Evolutionary conservation across 2,329 filamentous ascomycete genomes (phyloP), one percentile per base, ranked within the genome.

Genomic region (Arthroderma sp.): DNA sequence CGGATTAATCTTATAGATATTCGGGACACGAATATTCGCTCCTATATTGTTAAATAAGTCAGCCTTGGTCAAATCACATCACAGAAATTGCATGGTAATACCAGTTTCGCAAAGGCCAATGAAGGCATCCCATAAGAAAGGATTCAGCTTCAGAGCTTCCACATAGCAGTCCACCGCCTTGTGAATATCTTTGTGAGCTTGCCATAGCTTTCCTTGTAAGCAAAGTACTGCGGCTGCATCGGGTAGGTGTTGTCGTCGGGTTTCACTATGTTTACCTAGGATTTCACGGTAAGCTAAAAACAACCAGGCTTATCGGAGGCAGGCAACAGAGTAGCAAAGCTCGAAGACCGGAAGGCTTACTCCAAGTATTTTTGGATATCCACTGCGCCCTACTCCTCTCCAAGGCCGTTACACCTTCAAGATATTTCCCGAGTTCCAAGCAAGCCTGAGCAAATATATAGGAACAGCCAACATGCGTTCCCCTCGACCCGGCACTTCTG

Each of bases 91-190:
- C 15, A 22, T 22, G 15, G 15, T 22, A 1, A 37, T 55, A 61
- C 77, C 78, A 37, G 77, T 85, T 58, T 95, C 87, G 60, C 88
- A 94, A 5, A 98, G 73, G 10, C 78, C 82, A 22, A 82, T 80
- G 56, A 96, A 96, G 0, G 89, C 88, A 69, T 98, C 91, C 91
- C 91, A 98, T 77, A 94, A 91, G 64, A 96, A 89, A 1, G 91
- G 88, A 57, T 96, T 98, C 44, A 80, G 64, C 65, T 88, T 93
- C 55, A 98, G 68, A 4, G 88, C 79, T 48, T 93, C 86, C 53
- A 94, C 86, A 59, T 91, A 96, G 61, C 78, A 86, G 52, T 83
- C 77, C 10, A 89, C 79, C 5, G 91, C 88, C 63, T 85, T 87
- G 57, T 83, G 83, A 56, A 85, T 75, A 54, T 94, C 77, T 49